Conservation (phyloP, 2,329 filamentous ascomycete species). For the Cytospora leucostoma region DNA sequence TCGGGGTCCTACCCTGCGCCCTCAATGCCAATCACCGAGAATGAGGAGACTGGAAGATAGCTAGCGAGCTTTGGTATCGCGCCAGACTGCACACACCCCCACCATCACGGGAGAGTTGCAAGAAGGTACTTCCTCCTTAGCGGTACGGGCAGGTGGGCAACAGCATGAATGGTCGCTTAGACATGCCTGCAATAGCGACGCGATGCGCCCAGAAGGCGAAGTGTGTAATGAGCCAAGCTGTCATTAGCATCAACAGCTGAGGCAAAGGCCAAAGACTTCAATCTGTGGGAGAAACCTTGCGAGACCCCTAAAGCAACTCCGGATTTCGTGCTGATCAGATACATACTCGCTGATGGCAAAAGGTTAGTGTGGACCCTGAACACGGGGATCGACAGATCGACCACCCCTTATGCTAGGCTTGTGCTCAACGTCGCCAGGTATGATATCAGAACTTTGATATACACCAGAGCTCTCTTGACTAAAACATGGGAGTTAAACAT, state of each 20-base stretch:
- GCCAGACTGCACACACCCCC: slow-evolving; percentile 13
- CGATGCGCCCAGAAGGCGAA: not conserved
- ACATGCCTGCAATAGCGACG: not conserved
- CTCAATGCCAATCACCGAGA: not conserved
- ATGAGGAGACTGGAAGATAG: not conserved
- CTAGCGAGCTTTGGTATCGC: not conserved
- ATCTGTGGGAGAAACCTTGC: not conserved
- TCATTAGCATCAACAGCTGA: not conserved
- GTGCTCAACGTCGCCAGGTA: slow-evolving; percentile 9
- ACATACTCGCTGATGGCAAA: not conserved
- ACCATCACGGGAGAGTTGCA: not conserved
- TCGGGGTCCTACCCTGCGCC: not conserved
- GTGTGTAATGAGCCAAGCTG: not conserved
- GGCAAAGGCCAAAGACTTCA: not conserved
- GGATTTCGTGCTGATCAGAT: not conserved
- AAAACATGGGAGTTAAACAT: not conserved
- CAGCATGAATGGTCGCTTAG: not conserved
- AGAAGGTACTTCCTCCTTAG: not conserved
- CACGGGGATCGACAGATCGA: slow-evolving; percentile 23
- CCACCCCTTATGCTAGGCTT: not conserved
- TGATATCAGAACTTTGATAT: slow-evolving; percentile 20
- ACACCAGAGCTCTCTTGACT: not conserved
- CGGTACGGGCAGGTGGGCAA: slow-evolving; percentile 2
- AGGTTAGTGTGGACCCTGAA: slow-evolving; percentile 25
- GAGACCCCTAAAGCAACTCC: not conserved